Percentiles rank a stretch among this genome's conserved stretches.
Conservation (phyloP, 345 rosid genomes). For the Nephelium lappaceum region DNA sequence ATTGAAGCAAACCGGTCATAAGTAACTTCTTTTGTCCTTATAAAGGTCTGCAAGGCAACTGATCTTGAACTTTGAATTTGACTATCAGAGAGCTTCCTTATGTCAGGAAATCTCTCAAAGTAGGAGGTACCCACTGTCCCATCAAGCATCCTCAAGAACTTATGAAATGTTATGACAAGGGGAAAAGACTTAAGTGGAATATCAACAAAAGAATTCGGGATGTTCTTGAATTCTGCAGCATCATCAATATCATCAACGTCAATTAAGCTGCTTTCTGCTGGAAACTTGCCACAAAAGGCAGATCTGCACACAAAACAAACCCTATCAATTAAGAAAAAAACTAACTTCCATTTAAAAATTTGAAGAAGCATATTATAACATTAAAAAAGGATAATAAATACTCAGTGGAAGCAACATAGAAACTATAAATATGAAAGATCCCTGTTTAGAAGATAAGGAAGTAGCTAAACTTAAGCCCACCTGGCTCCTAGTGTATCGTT, state of each 20-base stretch:
- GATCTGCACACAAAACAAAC: constrained; percentile 35
- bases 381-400: neutral
- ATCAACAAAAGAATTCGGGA: constrained; percentile 45
- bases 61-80: constrained; percentile 28
- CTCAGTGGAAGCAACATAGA: neutral
- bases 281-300: constrained; percentile 30
- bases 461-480: neutral
- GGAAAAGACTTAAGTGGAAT: constrained; percentile 41
- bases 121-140: constrained; percentile 48
- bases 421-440: neutral
- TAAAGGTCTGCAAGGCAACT: constrained; percentile 28
- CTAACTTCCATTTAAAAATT: neutral
- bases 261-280: constrained; percentile 19
- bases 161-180: constrained; percentile 52
- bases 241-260: constrained; percentile 37
- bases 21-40: constrained; percentile 48
- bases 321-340: neutral
- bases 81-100: constrained; percentile 24
- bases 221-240: constrained; percentile 38
- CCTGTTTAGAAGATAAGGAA: neutral
- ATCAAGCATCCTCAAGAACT: constrained; percentile 65
- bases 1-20: constrained; percentile 46
- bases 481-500: neutral
- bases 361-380: neutral
- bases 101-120: constrained; percentile 46